Evolutionary conservation across 177 flowering plant genomes (phyloP).

Genomic region (Tripterygium wilfordii): DNA sequence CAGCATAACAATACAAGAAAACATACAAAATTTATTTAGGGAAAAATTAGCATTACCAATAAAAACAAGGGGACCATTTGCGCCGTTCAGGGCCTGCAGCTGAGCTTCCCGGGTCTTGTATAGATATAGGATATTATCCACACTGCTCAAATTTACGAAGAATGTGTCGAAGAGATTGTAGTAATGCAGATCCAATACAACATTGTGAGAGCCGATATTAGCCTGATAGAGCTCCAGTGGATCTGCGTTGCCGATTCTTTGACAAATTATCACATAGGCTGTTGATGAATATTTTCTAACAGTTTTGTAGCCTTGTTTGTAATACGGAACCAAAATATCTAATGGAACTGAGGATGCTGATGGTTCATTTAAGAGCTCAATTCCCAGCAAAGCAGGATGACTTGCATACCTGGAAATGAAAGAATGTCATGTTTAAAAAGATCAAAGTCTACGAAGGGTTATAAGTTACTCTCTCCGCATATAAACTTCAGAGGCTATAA

Average conservation of each 20-base stretch:
- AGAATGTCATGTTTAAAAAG: background rate
- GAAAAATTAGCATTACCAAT: constrained; percentile 41
- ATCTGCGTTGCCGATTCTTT: constrained; percentile 83
- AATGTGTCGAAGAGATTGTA: constrained; percentile 72
- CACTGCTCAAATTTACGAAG: constrained; percentile 49
- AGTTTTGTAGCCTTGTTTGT: constrained; percentile 65
- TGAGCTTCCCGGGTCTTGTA: constrained; percentile 60
- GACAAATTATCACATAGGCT: constrained; percentile 77
- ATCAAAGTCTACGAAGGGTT: too few species aligned
- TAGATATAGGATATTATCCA: constrained; percentile 58
- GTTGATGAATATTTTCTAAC: constrained; percentile 66
- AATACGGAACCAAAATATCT: constrained; percentile 56
- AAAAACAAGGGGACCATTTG: constrained; percentile 75
- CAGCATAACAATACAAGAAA: background rate
- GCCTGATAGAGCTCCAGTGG: constrained; percentile 76
- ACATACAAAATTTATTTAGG: background rate
- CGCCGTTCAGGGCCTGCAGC: constrained; percentile 45
- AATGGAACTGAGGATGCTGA: constrained; percentile 60
- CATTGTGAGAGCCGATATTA: constrained; percentile 54
- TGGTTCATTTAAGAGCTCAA: constrained; percentile 87
- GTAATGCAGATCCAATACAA: constrained; percentile 83
- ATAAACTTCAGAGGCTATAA: too few species aligned
- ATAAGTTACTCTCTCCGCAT: too few species aligned
- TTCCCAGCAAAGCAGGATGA: constrained; percentile 74
- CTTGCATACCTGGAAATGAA: constrained; percentile 57